Evolutionary conservation across 257 asterid species (phyloP), one percentile per base, ranked within the genome.

Genomic region (Leptodermis oblonga): DNA sequence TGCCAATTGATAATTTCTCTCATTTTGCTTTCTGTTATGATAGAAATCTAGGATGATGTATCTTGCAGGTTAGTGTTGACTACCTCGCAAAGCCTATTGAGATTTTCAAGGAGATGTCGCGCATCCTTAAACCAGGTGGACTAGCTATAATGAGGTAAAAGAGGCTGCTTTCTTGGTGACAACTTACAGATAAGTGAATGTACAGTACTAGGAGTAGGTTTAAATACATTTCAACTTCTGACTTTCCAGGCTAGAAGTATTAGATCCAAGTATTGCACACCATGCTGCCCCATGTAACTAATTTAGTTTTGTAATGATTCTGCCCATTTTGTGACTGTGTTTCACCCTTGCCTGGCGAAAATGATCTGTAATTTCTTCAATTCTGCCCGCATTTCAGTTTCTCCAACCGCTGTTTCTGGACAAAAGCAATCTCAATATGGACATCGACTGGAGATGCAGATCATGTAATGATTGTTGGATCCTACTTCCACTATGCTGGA

Each of bases 391-490:
- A 43, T 66, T 45, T 61, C 79, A 92, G 98, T 86, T 89, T 94
- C 83, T 94, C 97, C 22, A 94, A 94, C 62, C 97, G 97, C 53
- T 94, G 99, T 87, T 94, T 94, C 86, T 94, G 80, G 78, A 94
- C 97, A 18, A 94, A 94, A 86, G 97, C 97, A 54, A 86, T 91
- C 78, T 94, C 96, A 34, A 87, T 91, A 72, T 91, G 97, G 97
- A 91, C 99, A 70, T 89, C 97, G 48, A 91, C 99, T 7, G 97
- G 97, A 71, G 97, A 89, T 80, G 75, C 92, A 25, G 99, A 94
- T 68, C 99, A 94, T 70, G 93, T 83, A 43, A 74, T 87, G 86
- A 91, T 94, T 59, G 97, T 94, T 8, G 97, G 97, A 74, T 82
- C 97, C 30, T 94, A 91, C 78, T 94, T 94, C 77, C 99, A 94